phyloP scores from a whole-genome alignment of 2,329 filamentous ascomycete species.

The Orbilia quercus region DNA sequence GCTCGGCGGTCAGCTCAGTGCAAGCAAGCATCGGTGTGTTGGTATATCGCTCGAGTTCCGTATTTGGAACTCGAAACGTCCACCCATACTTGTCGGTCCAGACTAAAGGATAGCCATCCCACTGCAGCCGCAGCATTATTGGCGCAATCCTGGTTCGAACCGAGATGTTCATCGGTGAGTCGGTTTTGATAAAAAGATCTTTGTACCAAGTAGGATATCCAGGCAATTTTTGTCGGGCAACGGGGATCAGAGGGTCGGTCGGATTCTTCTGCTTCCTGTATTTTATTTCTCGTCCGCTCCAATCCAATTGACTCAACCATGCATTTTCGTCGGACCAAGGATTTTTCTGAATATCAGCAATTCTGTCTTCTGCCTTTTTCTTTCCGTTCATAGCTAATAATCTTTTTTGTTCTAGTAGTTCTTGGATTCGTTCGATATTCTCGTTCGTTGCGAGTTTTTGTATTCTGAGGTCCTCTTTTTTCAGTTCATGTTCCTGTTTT shows the following conservation, averaged over 20 bases:
- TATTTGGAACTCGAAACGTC: slow-evolving; percentile 81
- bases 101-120: slow-evolving; percentile 87
- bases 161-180: slow-evolving; percentile 77
- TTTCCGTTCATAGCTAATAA: not conserved
- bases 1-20: slow-evolving; percentile 80
- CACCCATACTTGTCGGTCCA: slow-evolving; percentile 96
- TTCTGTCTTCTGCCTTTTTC: not conserved
- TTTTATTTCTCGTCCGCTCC: slow-evolving; percentile 90
- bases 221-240: slow-evolving; percentile 87
- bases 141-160: slow-evolving; percentile 90
- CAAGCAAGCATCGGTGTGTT: slow-evolving; percentile 78
- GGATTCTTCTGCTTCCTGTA: slow-evolving; percentile 87
- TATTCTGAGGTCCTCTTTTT: not conserved
- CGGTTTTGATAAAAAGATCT: slow-evolving; percentile 79
- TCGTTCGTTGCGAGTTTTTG: not conserved
- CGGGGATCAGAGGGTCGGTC: slow-evolving; percentile 61
- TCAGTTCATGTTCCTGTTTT: not conserved
- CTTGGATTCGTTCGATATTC: not conserved
- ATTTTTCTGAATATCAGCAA: slow-evolving; percentile 75
- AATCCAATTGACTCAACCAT: slow-evolving; percentile 93
- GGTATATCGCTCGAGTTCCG: slow-evolving; percentile 73
- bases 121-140: slow-evolving; percentile 81
- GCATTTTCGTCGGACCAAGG: slow-evolving; percentile 64
- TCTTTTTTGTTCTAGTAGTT: not conserved
- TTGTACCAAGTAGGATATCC: slow-evolving; percentile 98